phyloP scores from a whole-genome alignment of 148 eudicot species.

The Vaccinium macrocarpon region DNA sequence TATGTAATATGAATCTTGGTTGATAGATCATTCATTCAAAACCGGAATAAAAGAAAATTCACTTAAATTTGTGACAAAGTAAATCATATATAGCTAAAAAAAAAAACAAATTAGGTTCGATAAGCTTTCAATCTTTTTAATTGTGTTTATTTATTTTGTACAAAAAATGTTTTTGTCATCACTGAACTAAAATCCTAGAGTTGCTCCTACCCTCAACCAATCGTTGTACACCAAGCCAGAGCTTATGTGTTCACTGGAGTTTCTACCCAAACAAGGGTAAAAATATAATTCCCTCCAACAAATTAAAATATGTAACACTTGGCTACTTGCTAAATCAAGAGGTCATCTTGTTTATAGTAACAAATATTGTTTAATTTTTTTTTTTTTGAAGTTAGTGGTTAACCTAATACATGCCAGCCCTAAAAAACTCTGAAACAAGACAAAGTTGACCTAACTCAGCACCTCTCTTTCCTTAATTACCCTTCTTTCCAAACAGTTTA shows the following conservation, averaged over 20 bases:
- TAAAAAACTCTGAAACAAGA: conserved; percentile 7
- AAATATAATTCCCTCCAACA: background rate
- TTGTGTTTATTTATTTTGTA: too few relatives aligned
- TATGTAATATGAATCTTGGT: too few relatives aligned
- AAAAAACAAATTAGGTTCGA: too few relatives aligned
- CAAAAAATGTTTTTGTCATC: too few relatives aligned
- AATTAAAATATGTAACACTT: background rate
- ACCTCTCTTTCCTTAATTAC: conserved; percentile 13
- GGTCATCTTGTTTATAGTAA: background rate
- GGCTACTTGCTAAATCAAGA: background rate
- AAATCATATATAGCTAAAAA: too few relatives aligned
- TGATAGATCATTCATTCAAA: too few relatives aligned
- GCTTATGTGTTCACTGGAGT: background rate
- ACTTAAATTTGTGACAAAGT: too few relatives aligned
- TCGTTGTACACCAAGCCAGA: too few relatives aligned
- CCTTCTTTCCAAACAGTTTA: conserved; percentile 10
- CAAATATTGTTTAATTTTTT: background rate
- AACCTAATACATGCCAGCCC: conserved; percentile 15
- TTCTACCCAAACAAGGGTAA: background rate
- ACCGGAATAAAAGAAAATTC: too few relatives aligned
- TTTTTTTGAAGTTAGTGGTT: conserved; percentile 13
- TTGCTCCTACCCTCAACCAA: too few relatives aligned
- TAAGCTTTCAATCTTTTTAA: too few relatives aligned
- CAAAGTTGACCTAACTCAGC: conserved; percentile 26
- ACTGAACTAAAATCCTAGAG: too few relatives aligned